phyloP scores from a whole-genome alignment of 805 yeast genomes.

The Sugiyamaella lignohabitans region DNA sequence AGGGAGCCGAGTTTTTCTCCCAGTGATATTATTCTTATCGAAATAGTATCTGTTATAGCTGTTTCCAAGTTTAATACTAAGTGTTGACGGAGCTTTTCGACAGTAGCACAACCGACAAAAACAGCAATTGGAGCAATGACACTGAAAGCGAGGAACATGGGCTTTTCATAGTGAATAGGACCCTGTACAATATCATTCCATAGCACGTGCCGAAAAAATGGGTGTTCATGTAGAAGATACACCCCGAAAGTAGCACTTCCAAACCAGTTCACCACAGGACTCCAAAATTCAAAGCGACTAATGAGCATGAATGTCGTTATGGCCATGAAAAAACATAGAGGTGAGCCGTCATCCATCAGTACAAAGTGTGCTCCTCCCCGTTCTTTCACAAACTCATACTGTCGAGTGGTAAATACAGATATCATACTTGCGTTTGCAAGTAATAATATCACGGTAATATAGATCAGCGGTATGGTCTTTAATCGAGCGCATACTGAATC shows the following conservation, averaged over 20 bases:
- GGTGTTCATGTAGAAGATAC: slow-evolving; percentile 7
- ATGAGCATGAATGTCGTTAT: slow-evolving; percentile 2
- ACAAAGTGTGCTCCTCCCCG: background rate
- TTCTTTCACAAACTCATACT: background rate
- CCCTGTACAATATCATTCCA: background rate
- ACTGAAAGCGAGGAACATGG: background rate
- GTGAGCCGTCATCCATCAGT: background rate
- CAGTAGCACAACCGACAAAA: background rate
- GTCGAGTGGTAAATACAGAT: background rate
- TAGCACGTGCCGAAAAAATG: background rate
- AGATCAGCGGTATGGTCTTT: background rate
- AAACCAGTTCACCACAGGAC: slow-evolving; percentile 1
- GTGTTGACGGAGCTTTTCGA: background rate
- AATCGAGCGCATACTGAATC: background rate
- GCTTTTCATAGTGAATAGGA: background rate
- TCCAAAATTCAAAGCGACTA: slow-evolving; percentile 1
- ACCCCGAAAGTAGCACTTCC: slow-evolving; percentile 3
- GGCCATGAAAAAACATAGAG: slow-evolving; percentile 3
- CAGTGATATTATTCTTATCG: too few species aligned
- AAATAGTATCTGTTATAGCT: too few species aligned
- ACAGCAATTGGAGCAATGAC: background rate
- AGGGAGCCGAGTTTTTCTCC: too few species aligned
- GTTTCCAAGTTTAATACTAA: too few species aligned
- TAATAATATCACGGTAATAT: background rate
- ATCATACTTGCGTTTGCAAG: background rate